A percentile compares a stretch with the other conserved stretches of the same genome.
Evolutionary conservation across 2,329 filamentous ascomycete species (phyloP).

Genomic region (Juglanconis oblonga): DNA sequence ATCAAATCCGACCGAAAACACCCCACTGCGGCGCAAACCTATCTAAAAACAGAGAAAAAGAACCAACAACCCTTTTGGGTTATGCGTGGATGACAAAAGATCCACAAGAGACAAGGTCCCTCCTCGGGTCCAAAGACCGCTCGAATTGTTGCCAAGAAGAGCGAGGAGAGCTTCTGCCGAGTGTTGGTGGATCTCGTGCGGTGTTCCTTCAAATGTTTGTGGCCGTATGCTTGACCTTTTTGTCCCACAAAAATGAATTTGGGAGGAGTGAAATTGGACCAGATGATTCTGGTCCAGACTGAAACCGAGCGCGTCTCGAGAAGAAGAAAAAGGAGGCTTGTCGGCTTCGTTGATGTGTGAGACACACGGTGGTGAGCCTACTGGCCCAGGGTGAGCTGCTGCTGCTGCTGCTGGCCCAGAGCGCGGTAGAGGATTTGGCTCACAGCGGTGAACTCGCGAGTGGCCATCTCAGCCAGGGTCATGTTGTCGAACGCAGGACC

Average conservation of each 20-base stretch:
- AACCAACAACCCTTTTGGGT: not conserved
- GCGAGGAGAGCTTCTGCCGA: too few species aligned
- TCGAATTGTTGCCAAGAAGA: too few species aligned
- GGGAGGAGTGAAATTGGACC: not conserved
- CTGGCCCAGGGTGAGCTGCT: not conserved
- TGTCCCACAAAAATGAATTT: not conserved
- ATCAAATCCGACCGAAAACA: slow-evolving; percentile 4
- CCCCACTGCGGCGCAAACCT: not conserved
- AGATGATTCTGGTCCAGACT: not conserved
- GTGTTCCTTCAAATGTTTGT: too few species aligned
- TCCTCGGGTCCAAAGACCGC: too few species aligned
- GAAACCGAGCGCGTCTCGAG: not conserved
- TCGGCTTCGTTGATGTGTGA: not conserved
- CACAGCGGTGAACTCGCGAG: slow-evolving; percentile 46
- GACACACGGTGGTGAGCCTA: not conserved
- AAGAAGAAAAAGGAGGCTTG: not conserved
- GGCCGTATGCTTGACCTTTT: too few species aligned
- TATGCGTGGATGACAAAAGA: too few species aligned
- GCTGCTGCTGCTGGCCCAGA: not conserved
- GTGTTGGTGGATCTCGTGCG: too few species aligned
- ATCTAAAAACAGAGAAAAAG: not conserved
- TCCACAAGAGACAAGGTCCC: too few species aligned
- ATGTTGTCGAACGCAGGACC: slow-evolving; percentile 44
- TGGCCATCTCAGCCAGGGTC: slow-evolving; percentile 45
- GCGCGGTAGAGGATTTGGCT: slow-evolving; percentile 47